Evolutionary conservation across 805 yeast species (phyloP), one percentile per base, ranked within the genome.

Genomic region (Starmerella stigmatis): DNA sequence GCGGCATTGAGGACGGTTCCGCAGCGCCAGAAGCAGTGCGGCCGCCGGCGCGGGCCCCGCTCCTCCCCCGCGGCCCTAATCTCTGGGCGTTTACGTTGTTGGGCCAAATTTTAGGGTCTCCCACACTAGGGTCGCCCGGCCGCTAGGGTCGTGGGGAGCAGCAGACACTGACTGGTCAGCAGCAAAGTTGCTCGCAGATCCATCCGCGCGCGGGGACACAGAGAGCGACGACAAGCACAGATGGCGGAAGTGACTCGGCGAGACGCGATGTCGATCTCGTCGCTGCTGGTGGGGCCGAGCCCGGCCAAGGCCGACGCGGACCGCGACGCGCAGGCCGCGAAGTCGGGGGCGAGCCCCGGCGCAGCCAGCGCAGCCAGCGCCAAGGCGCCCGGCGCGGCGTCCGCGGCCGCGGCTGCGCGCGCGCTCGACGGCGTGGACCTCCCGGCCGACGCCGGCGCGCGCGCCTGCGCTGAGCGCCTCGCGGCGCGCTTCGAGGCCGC

Each of bases 211-310:
- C 28, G 40, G n/a, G 12, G 30, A n/a, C 23, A 36, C 25, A 21
- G 6, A 16, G 17, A 13, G 21, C 22, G 15, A n/a, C 15, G 21
- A 36, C 22, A 29, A 22, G 22, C 9, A 32, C 25, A 33, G 28
- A 49, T 49, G 52, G 43, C 50, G 20, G 52, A 49, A 29, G 52
- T 45, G 20, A 44, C 48, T 31, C 34, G 48, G 17, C 47, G 54
- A 12, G 56, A 52, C 39, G 52, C 53, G 23, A 52, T 50, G 56
- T 32, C 56, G 31, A 50, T 50, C 22, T 47, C 56, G 43, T 41
- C 51, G 31, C 50, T 50, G 36, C 47, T 47, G 28, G 44, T 45
- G 32, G 52, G 35, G 43, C 21, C 40, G 17, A 8, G 32, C 31
- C 41, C 20, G 42, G 16, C 32, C 31, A 25, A n/a, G 26, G 38